Evolutionary conservation across 108 stramenopile species (phyloP).

Genomic region (Cyclotella sp.): DNA sequence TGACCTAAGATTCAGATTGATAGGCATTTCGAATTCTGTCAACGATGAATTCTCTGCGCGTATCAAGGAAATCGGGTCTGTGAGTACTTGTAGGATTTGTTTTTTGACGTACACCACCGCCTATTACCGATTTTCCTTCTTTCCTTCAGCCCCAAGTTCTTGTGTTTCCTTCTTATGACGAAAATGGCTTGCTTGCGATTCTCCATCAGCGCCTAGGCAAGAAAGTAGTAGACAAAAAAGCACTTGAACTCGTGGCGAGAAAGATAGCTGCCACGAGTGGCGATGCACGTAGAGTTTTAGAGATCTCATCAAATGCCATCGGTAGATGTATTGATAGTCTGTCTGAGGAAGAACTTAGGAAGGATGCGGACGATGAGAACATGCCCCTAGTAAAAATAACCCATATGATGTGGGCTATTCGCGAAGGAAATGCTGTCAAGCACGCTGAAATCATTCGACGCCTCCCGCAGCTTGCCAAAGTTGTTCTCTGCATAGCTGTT

Average conservation of each 20-base stretch:
- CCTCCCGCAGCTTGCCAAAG: slow-evolving; percentile 58
- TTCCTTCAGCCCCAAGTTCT: slow-evolving; percentile 35
- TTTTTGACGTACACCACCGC: background rate
- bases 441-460: slow-evolving; percentile 54
- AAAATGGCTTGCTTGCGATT: slow-evolving; percentile 59
- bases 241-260: slow-evolving; percentile 59
- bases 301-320: slow-evolving; percentile 56
- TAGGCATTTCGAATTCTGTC: slow-evolving; percentile 85
- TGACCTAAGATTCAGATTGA: slow-evolving; percentile 58
- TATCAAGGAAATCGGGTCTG: slow-evolving; percentile 62
- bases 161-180: slow-evolving; percentile 62
- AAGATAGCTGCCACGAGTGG: slow-evolving; percentile 64
- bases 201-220: slow-evolving; percentile 62
- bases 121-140: background rate
- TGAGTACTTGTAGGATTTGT: slow-evolving; percentile 45
- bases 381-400: slow-evolving; percentile 62
- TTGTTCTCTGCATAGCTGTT: slow-evolving; percentile 62
- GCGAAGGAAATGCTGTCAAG: slow-evolving; percentile 40
- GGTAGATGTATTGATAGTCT: slow-evolving; percentile 19
- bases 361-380: slow-evolving; percentile 13
- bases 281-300: slow-evolving; percentile 71
- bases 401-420: slow-evolving; percentile 64
- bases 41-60: slow-evolving; percentile 51
- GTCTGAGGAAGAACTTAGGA: slow-evolving; percentile 10
- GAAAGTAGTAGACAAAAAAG: slow-evolving; percentile 61